Base-by-base conservation (phyloP, 768 basidiomycete genomes). In the Sarcodon aspratus region DNA sequence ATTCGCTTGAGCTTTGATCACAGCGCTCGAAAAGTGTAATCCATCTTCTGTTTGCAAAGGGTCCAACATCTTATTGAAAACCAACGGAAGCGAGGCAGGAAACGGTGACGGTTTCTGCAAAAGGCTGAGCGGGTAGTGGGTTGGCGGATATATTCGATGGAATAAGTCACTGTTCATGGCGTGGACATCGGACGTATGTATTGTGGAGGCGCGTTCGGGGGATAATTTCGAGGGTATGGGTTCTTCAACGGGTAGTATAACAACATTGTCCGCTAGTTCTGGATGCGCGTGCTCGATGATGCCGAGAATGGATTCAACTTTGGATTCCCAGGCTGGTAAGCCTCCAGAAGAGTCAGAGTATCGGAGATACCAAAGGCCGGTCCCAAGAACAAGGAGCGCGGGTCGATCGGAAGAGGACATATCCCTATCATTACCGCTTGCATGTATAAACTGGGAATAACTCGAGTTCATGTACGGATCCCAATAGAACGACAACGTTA, bases 301-400 rank as follows among this genome's bases (percentile, higher is more conserved):
- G 37, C 69, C 66, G 32, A 94, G 74, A n/a, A 80, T 70, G 7
- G 65, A 57, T 55, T 90, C 85, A 52, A 88, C 79, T 55, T 75
- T 83, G 21, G 71, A 69, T 56, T 86, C 85, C 88, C 90, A 96
- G 1, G 79, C 71, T 32, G 81, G 66, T 36, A 93, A 69, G 3
- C 88, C 88, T 18, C 89, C 86, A 1, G 87, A 85, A 34, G 68
- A 54, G 34, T 76, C 68, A 0, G 80, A 69, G 61, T 93, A 81
- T 18, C 88, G 80, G 40, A 96, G 74, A 61, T 90, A 90, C 92
- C 92, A 94, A 35, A 95, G 68, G 0, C 92, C 92, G 11, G 85
- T 81, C 9, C 92, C 92, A 12, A 96, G 61, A 9, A 94, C 82
- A 31, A 93, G 72, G 43, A 96, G 64, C 0, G 82, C 78, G 1